Evolutionary conservation across 2,329 filamentous ascomycete genomes (phyloP).

Genomic region (Penicillium sp.): DNA sequence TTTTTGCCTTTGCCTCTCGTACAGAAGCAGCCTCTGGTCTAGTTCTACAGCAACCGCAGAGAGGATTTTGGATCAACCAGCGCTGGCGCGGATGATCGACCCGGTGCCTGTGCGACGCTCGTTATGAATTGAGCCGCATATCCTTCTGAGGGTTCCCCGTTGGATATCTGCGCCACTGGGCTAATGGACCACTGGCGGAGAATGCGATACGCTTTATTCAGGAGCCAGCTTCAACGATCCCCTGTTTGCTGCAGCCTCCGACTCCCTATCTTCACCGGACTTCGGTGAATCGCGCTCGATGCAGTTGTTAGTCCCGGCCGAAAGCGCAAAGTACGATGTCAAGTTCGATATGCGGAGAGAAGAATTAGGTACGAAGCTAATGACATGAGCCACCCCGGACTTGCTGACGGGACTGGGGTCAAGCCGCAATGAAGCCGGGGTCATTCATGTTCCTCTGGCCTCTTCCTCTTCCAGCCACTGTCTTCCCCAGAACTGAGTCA

Average conservation of each 20-base stretch:
- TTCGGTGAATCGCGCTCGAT: constrained; percentile 14
- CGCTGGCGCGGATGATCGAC: constrained; percentile 26
- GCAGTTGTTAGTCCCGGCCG: constrained; percentile 17
- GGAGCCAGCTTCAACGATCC: constrained; percentile 7
- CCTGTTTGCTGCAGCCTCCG: constrained; percentile 21
- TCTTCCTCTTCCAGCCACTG: neutral
- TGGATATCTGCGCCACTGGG: constrained; percentile 17
- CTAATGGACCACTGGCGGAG: neutral
- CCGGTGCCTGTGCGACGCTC: constrained; percentile 33
- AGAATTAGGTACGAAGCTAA: neutral
- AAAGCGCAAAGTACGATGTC: constrained; percentile 1
- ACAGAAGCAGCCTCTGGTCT: neutral
- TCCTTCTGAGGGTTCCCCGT: constrained; percentile 33
- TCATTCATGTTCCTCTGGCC: neutral
- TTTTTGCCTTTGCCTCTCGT: neutral
- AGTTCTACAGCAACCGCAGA: constrained; percentile 5
- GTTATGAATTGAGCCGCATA: constrained; percentile 33
- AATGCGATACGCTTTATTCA: constrained; percentile 10
- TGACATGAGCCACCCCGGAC: neutral
- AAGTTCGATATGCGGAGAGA: neutral
- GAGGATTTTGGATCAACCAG: constrained; percentile 4
- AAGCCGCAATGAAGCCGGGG: neutral
- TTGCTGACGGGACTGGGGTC: neutral
- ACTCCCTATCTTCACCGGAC: constrained; percentile 16
- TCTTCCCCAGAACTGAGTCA: constrained; percentile 10